Evolutionary conservation across 306 rosid species (phyloP).

Genomic region (Prunus dulcis): DNA sequence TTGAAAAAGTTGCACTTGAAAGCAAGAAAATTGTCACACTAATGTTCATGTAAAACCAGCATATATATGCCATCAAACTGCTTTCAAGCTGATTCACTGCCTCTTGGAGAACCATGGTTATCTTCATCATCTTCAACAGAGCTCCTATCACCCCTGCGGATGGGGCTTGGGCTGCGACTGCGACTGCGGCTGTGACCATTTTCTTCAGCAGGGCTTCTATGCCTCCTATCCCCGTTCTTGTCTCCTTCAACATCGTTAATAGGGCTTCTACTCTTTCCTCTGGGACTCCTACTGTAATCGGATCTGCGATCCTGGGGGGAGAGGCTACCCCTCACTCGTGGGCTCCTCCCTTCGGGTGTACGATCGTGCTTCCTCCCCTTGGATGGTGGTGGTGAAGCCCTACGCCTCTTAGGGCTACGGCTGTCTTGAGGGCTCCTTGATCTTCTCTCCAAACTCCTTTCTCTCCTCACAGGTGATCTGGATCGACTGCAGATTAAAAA

Average conservation of each 20-base stretch:
- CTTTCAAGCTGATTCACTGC: slow-evolving; percentile 38
- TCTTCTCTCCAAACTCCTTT: slow-evolving; percentile 46
- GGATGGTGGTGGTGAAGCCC: slow-evolving; percentile 41
- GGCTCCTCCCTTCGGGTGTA: slow-evolving; percentile 44
- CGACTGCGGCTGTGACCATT: slow-evolving; percentile 34
- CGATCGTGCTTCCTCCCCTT: slow-evolving; percentile 39
- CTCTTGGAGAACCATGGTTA: slow-evolving; percentile 43
- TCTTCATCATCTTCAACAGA: slow-evolving; percentile 44
- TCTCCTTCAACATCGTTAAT: slow-evolving; percentile 30
- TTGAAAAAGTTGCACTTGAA: background rate
- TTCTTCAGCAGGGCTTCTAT: slow-evolving; percentile 34
- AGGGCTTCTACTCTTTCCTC: slow-evolving; percentile 47
- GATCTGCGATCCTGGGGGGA: slow-evolving; percentile 35
- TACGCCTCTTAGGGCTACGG: slow-evolving; percentile 41
- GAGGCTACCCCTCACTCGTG: slow-evolving; percentile 31
- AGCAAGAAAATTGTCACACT: background rate
- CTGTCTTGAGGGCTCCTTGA: slow-evolving; percentile 47
- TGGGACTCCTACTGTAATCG: slow-evolving; percentile 37
- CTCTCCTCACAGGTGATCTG: slow-evolving; percentile 47
- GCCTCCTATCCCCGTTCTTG: slow-evolving; percentile 23
- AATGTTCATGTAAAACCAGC: background rate
- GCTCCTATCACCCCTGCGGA: slow-evolving; percentile 42
- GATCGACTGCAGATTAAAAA: slow-evolving; percentile 33
- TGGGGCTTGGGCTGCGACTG: slow-evolving; percentile 39
- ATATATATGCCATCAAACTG: background rate